These are phyloP conservation scores for Cryphonectria carpinicola DNA, from an alignment of 2,329 filamentous ascomycete genomes.

Conservation along the genomic window DNA sequence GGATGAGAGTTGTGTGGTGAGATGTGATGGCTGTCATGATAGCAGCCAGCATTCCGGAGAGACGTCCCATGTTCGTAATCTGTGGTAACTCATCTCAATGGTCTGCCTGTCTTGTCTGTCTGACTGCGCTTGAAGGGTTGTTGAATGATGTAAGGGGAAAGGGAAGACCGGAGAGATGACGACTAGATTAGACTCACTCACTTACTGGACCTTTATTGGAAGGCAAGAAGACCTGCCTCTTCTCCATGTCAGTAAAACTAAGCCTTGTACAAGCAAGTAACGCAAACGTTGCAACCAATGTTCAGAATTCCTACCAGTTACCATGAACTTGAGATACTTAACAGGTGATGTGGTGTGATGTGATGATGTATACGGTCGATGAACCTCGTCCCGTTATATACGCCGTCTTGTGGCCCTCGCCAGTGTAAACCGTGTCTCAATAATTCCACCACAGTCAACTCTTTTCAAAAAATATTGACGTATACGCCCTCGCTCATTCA, in stretches of 20 bases:
- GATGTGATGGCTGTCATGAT: slow-evolving; percentile 3
- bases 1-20: neutral
- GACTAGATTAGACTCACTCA: neutral
- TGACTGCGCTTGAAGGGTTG: neutral
- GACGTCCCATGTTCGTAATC: neutral
- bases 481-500: neutral
- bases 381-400: neutral
- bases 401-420: neutral
- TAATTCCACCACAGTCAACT: neutral
- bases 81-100: neutral
- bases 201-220: neutral
- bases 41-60: neutral
- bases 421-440: neutral
- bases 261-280: neutral
- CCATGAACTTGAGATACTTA: neutral
- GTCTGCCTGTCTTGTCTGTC: too few relatives aligned
- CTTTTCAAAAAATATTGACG: neutral
- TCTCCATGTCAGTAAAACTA: neutral
- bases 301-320: neutral
- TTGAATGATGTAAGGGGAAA: neutral
- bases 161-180: neutral
- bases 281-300: neutral
- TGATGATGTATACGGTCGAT: neutral
- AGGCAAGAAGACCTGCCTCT: neutral
- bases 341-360: neutral